These are phyloP conservation scores for Talaromyces atroroseus DNA, from an alignment of 2,329 filamentous ascomycete species.

Conservation along the genomic window DNA sequence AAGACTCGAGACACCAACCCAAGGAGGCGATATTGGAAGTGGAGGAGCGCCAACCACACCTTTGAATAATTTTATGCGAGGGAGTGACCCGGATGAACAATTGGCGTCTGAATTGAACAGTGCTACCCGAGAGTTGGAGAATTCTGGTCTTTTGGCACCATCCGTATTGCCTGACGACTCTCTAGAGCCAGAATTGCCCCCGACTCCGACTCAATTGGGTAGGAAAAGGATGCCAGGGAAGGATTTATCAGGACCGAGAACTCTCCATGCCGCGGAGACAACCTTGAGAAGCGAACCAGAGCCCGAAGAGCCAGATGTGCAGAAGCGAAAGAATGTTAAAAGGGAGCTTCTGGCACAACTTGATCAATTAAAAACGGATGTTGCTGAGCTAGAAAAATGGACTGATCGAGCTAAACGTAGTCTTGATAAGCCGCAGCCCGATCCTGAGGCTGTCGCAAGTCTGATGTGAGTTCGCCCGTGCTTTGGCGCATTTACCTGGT, in stretches of 20 bases:
- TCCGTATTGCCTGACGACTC: conserved; percentile 22
- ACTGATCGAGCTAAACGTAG: conserved; percentile 51
- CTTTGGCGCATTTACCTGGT: not conserved
- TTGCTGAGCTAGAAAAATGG: conserved; percentile 53
- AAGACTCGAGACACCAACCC: conserved; percentile 26
- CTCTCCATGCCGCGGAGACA: conserved; percentile 22
- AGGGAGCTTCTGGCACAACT: conserved; percentile 54
- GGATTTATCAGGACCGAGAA: conserved; percentile 21
- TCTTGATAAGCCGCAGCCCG: conserved; percentile 24
- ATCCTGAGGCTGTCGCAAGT: conserved; percentile 30
- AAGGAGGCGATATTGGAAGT: conserved; percentile 19
- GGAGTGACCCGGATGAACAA: conserved; percentile 28
- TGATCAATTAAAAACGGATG: conserved; percentile 52
- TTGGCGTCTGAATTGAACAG: conserved; percentile 28
- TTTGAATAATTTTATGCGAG: not conserved
- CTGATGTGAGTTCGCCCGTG: conserved; percentile 27
- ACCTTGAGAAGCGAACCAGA: conserved; percentile 16
- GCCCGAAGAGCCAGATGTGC: conserved; percentile 9
- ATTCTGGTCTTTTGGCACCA: conserved; percentile 17
- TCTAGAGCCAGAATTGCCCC: conserved; percentile 61
- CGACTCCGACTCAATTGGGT: conserved; percentile 39
- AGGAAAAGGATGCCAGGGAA: conserved; percentile 25
- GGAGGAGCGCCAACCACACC: not conserved
- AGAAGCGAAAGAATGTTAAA: conserved; percentile 48
- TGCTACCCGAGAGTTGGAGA: conserved; percentile 22